A percentile compares a stretch with the other conserved stretches of the same genome.
Evolutionary conservation across 2,329 filamentous ascomycete species (phyloP).

Genomic region (Monosporascus cannonballus): DNA sequence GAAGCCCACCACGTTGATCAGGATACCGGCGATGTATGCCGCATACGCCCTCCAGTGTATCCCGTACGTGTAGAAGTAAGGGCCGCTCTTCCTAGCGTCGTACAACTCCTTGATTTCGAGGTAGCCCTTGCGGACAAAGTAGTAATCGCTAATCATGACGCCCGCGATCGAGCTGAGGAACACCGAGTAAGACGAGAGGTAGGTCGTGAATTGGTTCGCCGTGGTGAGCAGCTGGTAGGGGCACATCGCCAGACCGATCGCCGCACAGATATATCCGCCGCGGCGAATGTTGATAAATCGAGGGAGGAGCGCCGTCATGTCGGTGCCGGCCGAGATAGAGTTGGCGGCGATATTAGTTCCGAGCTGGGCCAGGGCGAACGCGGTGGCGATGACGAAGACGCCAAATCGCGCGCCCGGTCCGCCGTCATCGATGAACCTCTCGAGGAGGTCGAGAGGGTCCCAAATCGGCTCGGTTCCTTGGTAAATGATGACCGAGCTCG

Average conservation of each 20-base stretch:
- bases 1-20: constrained; percentile 90
- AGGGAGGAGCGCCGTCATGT: constrained; percentile 74
- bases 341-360: constrained; percentile 87
- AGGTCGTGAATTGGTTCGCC: constrained; percentile 82
- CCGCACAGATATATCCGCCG: constrained; percentile 78
- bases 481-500: constrained; percentile 64
- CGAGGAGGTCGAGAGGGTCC: constrained; percentile 65
- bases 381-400: constrained; percentile 65
- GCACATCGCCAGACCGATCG: constrained; percentile 76
- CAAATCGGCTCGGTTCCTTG: constrained; percentile 57
- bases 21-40: constrained; percentile 75
- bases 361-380: constrained; percentile 73
- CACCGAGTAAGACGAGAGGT: constrained; percentile 85
- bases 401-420: constrained; percentile 64
- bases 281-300: constrained; percentile 80
- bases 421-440: constrained; percentile 62
- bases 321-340: constrained; percentile 75
- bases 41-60: constrained; percentile 79
- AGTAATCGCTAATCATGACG: constrained; percentile 88
- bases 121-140: constrained; percentile 76
- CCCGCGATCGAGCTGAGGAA: constrained; percentile 92
- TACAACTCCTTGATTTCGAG: constrained; percentile 75
- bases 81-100: constrained; percentile 57
- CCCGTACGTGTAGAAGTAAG: constrained; percentile 70
- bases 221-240: constrained; percentile 73